Evolutionary conservation across 148 eudicot genomes (phyloP).

Genomic region (Vaccinium vitisidaea): DNA sequence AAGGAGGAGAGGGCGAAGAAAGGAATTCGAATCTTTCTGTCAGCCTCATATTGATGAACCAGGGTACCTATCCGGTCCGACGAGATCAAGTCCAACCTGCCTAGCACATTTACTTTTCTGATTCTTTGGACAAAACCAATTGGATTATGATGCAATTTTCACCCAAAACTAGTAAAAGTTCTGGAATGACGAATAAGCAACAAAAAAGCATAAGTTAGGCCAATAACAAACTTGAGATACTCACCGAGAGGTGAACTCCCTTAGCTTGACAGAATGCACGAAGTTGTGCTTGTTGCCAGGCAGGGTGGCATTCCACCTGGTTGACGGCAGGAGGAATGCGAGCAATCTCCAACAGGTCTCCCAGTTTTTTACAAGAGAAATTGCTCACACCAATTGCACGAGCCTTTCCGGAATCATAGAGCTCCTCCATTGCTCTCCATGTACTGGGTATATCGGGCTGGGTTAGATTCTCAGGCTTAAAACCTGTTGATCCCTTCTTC

Average conservation of each 20-base stretch:
- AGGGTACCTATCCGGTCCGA: no score
- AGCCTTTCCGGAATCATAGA: constrained; percentile 56
- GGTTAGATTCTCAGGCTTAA: constrained; percentile 46
- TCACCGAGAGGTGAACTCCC: constrained; percentile 68
- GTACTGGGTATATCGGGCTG: constrained; percentile 51
- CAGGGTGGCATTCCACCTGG: constrained; percentile 77
- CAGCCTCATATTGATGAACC: no score
- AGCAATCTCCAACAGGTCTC: constrained; percentile 50
- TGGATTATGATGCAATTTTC: no score
- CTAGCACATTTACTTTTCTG: no score
- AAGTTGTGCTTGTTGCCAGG: constrained; percentile 64
- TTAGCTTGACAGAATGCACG: constrained; percentile 52
- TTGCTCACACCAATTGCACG: constrained; percentile 77
- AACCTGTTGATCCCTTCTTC: constrained; percentile 54
- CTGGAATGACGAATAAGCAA: neutral
- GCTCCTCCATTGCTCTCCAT: constrained; percentile 72
- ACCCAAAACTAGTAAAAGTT: neutral
- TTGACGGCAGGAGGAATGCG: constrained; percentile 69
- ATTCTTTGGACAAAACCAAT: no score
- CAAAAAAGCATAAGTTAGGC: neutral
- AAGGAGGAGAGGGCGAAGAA: no score
- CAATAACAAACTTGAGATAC: constrained; percentile 11
- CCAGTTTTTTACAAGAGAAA: constrained; percentile 59
- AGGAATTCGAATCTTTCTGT: no score
- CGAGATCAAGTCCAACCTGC: no score